Percentiles rank a stretch among this genome's conserved stretches.
Conservation (phyloP, 2,329 filamentous ascomycete species). For the Knoxdaviesia capensis region DNA sequence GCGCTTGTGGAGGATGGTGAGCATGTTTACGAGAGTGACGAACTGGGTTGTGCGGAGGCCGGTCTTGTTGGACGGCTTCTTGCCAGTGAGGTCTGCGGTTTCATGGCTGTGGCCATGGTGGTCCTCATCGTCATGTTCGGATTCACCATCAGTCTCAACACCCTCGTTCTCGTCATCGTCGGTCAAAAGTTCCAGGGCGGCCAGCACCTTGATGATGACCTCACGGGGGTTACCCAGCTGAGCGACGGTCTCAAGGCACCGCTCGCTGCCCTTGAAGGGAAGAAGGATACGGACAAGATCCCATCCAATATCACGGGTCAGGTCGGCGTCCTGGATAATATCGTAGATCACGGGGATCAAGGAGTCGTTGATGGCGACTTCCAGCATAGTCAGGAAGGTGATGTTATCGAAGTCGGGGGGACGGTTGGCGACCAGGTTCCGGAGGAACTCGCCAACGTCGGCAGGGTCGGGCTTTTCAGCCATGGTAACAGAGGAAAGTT, state of each 20-base stretch:
- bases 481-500: not conserved
- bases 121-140: conserved; percentile 8
- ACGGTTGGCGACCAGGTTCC: conserved; percentile 21
- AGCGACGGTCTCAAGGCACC: conserved; percentile 55
- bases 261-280: conserved; percentile 43
- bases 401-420: conserved; percentile 42
- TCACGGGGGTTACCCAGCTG: conserved; percentile 63
- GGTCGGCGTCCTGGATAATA: conserved; percentile 43
- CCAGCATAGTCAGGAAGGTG: conserved; percentile 61
- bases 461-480: not conserved
- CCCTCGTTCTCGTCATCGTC: conserved; percentile 20
- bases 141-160: conserved; percentile 16
- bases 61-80: not conserved
- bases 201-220: conserved; percentile 62
- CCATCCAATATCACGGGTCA: conserved; percentile 67
- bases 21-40: conserved; percentile 47
- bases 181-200: conserved; percentile 39
- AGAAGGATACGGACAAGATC: conserved; percentile 61
- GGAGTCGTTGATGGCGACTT: conserved; percentile 48
- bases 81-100: conserved; percentile 4
- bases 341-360: conserved; percentile 47
- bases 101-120: conserved; percentile 1
- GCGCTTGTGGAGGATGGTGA: conserved; percentile 51
- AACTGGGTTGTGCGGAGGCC: conserved; percentile 27
- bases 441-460: too few relatives aligned